Evolutionary conservation across 169 alveolate genomes (phyloP), one percentile per base, ranked within the genome.

Genomic region (Ichthyophthirius multifiliis): DNA sequence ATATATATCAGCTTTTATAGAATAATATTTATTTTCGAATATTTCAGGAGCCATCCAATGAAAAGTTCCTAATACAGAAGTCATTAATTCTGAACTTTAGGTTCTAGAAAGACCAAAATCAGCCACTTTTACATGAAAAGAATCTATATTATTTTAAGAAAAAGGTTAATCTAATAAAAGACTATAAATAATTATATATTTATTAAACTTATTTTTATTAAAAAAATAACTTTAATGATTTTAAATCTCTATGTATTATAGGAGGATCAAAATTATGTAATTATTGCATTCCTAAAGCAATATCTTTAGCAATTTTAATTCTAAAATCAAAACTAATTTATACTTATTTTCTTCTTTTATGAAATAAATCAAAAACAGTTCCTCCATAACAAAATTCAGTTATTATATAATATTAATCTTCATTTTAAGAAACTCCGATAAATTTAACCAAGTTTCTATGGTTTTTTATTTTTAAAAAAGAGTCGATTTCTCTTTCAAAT

Each of bases 1-100:
- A 83, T 89, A 92, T 37, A 92, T 93, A 88, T 92, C 96, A 0
- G 92, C 96, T 83, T 92, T 92, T 16, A 84, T 76, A 65, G 91
- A 75, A 44, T 92, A 92, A 18, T 83, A 76, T 34, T 92, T 79
- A 62, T 84, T 76, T 30, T 80, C 85, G 27, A 92, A 73, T 10
- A 89, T 83, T 80, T 92, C 96, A 47, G 96, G 96, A 34, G 96
- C 96, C 96, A 92, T 92, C 96, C 96, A 92, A 75, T 86, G 92
- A 65, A 84, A 89, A 16, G 96, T 92, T 5, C 96, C 96, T 45
- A 91, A 82, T 4, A 79, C 77, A n/a, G 88, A 92, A 30, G 93
- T 83, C 89, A 84, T 81, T 55, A 62, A 27, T 3, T 67, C 77
- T 37, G 43, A 37, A 31, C 34, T 27, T 34, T 81, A 39, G 4